These are phyloP conservation scores for Ophiostoma populinum DNA, from an alignment of 2,329 filamentous ascomycete species.

Conservation along the genomic window DNA sequence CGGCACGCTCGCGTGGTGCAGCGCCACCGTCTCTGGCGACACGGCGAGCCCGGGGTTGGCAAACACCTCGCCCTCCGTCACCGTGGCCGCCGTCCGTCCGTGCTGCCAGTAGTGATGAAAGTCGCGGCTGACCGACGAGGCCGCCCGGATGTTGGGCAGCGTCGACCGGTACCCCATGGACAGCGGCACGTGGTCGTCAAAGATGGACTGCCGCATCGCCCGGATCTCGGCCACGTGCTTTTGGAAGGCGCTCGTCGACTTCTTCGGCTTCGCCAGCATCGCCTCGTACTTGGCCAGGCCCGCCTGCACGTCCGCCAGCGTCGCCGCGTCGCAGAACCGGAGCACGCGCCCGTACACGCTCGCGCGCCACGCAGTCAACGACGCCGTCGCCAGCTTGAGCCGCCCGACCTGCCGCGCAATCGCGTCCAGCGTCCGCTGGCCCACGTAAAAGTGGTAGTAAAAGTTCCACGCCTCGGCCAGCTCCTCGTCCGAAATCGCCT, in stretches of 20 bases:
- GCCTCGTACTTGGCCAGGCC: conserved; percentile 23
- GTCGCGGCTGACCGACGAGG: conserved; percentile 13
- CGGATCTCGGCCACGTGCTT: not conserved
- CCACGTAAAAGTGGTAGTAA: conserved; percentile 36
- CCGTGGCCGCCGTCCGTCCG: too few species aligned
- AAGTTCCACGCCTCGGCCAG: conserved; percentile 29
- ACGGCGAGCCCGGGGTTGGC: conserved; percentile 28
- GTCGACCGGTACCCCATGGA: conserved; percentile 21
- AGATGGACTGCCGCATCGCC: not conserved
- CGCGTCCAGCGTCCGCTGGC: conserved; percentile 18
- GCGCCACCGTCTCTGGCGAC: conserved; percentile 17
- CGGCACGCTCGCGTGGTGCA: conserved; percentile 34
- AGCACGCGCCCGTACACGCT: conserved; percentile 26
- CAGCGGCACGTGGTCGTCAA: conserved; percentile 7
- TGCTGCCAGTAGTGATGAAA: too few species aligned
- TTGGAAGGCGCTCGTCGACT: not conserved
- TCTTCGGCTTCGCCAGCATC: not conserved
- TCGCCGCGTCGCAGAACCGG: conserved; percentile 30
- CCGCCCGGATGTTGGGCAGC: conserved; percentile 16
- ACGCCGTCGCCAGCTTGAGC: conserved; percentile 21
- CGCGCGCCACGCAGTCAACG: conserved; percentile 25
- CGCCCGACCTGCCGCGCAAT: conserved; percentile 26
- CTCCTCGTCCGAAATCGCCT: conserved; percentile 2
- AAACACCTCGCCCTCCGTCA: not conserved
- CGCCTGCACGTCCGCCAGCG: conserved; percentile 22